Evolutionary conservation across 345 rosid species (phyloP).

Genomic region (Carallia pectinifolia): DNA sequence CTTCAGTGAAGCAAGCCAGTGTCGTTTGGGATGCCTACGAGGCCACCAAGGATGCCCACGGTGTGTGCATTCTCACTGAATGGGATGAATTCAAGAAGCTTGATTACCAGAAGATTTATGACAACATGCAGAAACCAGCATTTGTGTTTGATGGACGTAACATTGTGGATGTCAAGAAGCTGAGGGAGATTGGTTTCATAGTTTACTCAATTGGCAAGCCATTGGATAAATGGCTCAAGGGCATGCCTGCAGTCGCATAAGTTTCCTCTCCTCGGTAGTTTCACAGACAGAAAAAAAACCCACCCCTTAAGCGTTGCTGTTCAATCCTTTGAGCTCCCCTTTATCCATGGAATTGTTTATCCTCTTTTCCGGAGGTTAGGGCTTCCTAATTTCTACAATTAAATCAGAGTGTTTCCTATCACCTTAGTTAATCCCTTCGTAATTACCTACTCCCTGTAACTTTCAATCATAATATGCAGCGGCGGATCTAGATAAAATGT

Average conservation of each 20-base stretch:
- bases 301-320: neutral
- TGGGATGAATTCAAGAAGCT: conserved; percentile 27
- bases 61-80: conserved; percentile 17
- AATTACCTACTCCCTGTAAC: too few species aligned
- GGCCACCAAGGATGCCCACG: conserved; percentile 26
- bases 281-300: neutral
- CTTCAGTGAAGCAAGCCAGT: conserved; percentile 6
- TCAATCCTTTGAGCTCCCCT: neutral
- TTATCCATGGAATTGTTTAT: neutral
- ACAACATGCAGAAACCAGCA: conserved; percentile 26
- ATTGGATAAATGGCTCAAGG: conserved; percentile 26
- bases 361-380: neutral
- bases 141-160: conserved; percentile 25
- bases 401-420: too few species aligned
- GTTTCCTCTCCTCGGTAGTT: neutral
- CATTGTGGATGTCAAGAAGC: conserved; percentile 14
- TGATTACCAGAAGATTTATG: conserved; percentile 23
- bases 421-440: neutral
- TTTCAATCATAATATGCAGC: too few species aligned
- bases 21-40: conserved; percentile 22
- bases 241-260: conserved; percentile 26
- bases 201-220: conserved; percentile 31
- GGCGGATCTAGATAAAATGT: too few species aligned
- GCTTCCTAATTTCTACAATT: neutral
- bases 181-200: conserved; percentile 26